Base-by-base conservation (phyloP, 202 grass and related monocot genomes). In the Saccharum hybrid region DNA sequence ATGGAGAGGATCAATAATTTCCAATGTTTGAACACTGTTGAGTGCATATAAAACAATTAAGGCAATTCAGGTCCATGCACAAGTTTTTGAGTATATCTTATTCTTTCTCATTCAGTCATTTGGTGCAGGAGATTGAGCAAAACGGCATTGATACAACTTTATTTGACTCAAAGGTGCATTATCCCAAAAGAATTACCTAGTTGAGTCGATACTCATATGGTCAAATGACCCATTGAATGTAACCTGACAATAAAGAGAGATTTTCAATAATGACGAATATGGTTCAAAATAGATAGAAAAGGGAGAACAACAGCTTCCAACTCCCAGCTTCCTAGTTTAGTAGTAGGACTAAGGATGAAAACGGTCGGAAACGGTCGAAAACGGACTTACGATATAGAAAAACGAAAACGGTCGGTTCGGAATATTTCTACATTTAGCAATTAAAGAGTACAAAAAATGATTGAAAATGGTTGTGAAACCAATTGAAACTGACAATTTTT, bases 181-280 rank as follows among this genome's bases (percentile, higher is more conserved):
- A 31, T 80, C 41, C 63, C 38, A 76, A 74, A 90, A 60, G 22
- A 62, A 51, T 66, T 93, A 98, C 95, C 95, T 98, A 28, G 95
- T 94, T 67, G 95, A 94, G 83, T 98, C 95, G 19, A 98, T 90
- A 79, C 91, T 94, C 92, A 98, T 91, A 86, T 98, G 95, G 30
- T 94, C 92, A 93, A 93, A 98, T 54, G 95, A 94, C 31, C 95
- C 95, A 72, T 98, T 98, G 83, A 98, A 98, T 63, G 88, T 98
- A 86, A 98, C 92, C 92, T 98, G 80, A 65, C 21, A 86, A 49
- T 31, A 71, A 81, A 72, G 38, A 41, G 7, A 46, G 2, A 23
- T 23, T 54, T 77, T 83, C 30, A 52, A 86, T 41, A n/a, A 54
- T 51, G 38, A 68, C 0, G 8, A 75, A 38, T 78, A 80, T 67